Evolutionary conservation across 805 yeast genomes (phyloP), one percentile per base, ranked within the genome.

Genomic region (Sugiyamaella floridensis): DNA sequence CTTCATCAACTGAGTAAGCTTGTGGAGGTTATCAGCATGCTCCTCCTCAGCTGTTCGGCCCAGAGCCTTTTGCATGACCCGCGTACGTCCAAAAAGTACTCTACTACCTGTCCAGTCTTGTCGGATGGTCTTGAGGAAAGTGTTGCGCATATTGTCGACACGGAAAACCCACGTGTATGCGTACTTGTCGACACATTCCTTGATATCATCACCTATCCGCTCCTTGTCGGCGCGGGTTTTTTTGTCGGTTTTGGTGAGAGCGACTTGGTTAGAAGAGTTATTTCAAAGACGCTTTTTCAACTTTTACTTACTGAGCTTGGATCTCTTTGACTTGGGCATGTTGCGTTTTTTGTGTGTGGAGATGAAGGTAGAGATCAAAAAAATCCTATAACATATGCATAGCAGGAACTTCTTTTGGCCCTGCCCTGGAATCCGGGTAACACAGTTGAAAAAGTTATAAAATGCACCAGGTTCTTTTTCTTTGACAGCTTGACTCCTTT

Each of bases 281-380:
- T 6, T 26, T 20, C 14, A 26, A 14, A 15, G 14, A 44, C n/a
- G n/a, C n/a, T n/a, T n/a, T n/a, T n/a, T n/a, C n/a, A n/a, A n/a
- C n/a, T n/a, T n/a, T 15, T 18, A 65, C 70, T 29, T 60, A 67
- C 70, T 58, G 62, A 90, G 83, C 82, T 88, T 93, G 61, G 97
- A 85, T 80, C 98, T 92, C 70, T 83, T 90, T 40, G 97, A 89
- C 79, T 96, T 88, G 57, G 99, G 97, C 99, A 92, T 92, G n/a
- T n/a, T n/a, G n/a, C n/a, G n/a, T 54, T 60, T 73, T 52, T 12
- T 40, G 16, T 20, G 28, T 48, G 22, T 45, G 8, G n/a, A 19
- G 40, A 14, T 19, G n/a, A 46, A 15, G 44, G 18, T 28, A 42
- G 26, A n/a, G 40, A 42, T 18, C 44, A 18, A 18, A 42, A 42